Base-by-base conservation (phyloP, 495 filamentous ascomycete species). In the Neurospora cerealis region DNA sequence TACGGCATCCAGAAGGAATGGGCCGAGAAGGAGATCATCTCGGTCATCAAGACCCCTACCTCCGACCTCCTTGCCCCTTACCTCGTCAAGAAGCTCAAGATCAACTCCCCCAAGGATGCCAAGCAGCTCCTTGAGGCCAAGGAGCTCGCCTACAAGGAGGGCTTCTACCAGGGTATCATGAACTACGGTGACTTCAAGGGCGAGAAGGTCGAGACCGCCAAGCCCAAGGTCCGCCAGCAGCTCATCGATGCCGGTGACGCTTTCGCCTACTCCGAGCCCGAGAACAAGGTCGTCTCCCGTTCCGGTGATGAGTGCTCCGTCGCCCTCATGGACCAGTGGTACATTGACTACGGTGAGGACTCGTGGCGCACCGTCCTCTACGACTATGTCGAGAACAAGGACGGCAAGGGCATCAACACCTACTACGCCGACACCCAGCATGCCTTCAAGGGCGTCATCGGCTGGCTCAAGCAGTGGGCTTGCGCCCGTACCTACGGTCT, bases 1-100 rank as follows among this genome's bases (percentile, higher is more conserved):
- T 98, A 99, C 81, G 90, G 91, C 69, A 98, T 99, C 82, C 90
- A 96, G 83, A 97, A 96, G 83, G 95, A 98, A 79, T 99, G 96
- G 96, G 95, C 91, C 4, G 91, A 96, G 78, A 83, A 96, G 60
- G 93, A 97, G 72, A 94, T 98, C 73, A 73, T 90, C 70, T 93
- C 95, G 60, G 91, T 99, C 75, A 97, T 99, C 74, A 87, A 93
- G 40, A 98, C 96, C 10, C 95, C 95, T 2, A 90, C 90, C 19
- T 97, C 96, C 78, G 90, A 97, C 80, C 84, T 96, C 73, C 90
- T 93, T 41, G 96, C 96, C 5, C 89, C 91, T 73, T 88, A 90
- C 71, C 85, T 99, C 62, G 93, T 97, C 60, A 93, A 97, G 84
- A 89, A 95, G 80, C 86, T 98, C 78, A 99, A 99, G 86, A 99